Base-by-base conservation (phyloP, 2,329 filamentous ascomycete species). In the Albophoma yamanashiensis region DNA sequence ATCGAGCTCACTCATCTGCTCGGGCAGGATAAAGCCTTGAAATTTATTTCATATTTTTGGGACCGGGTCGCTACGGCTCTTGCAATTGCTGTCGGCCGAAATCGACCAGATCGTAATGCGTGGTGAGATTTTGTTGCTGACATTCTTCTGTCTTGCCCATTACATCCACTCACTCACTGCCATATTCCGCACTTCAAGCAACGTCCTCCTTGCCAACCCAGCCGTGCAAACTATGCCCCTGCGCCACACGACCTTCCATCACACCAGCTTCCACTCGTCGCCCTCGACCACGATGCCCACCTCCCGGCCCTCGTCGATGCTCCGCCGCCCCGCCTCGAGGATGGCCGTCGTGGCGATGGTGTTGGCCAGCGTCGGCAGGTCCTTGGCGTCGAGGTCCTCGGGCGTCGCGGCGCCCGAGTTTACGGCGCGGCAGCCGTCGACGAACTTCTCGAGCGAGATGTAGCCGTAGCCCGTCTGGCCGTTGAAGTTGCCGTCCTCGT, bases 401-500 rank as follows among this genome's bases (percentile, higher is more conserved):
- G 93, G 80, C 57, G 83, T 90, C 56, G 87, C 79, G 52, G 81
- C 79, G 27, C 89, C 89, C 38, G 89, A 84, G 69, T 94, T 95
- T 58, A 97, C 79, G 7, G 85, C 83, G 53, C 85, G 85, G 70
- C 91, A 91, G 15, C 88, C 92, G 72, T 97, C 91, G 57, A 97
- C 87, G 74, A 97, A 97, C 76, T 97, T 97, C 78, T 97, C 92
- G 69, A 97, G 92, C 25, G 89, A 94, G 61, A 96, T 84, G 75
- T 97, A 97, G 40, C 92, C 92, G 72, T 97, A 97, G 31, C 92
- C 92, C 8, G 86, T 88, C 77, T 96, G 92, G 42, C 92, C 92
- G 59, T 85, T 87, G 73, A 97, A 97, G 76, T 97, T 95, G 59
- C 92, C 93, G 73, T 96, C 90, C 77, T 96, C 92, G 69, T 96